A percentile compares a stretch with the other conserved stretches of the same genome.
Conservation (phyloP, 495 filamentous ascomycete species). For the Symbiotaphrina buchneri region DNA sequence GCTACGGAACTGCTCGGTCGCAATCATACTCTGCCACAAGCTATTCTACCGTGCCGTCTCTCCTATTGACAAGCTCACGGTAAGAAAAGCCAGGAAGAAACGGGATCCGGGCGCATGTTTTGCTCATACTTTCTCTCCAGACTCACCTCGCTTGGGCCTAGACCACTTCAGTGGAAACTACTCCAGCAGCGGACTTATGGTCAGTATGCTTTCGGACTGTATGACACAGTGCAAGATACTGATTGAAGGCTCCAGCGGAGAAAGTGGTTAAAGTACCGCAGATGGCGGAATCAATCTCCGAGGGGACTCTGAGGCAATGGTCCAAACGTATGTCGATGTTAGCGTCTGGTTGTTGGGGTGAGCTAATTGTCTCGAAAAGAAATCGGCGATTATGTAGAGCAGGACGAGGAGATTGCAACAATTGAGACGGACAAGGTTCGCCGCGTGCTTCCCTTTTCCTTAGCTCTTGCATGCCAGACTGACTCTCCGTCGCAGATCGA, state of each 20-base stretch:
- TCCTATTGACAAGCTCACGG: too few relatives aligned
- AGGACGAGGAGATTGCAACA: conserved; percentile 94
- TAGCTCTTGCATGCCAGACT: neutral
- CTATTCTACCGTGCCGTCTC: too few relatives aligned
- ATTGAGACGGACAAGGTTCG: conserved; percentile 99
- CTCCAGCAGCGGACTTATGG: too few relatives aligned
- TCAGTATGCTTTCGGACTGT: too few relatives aligned
- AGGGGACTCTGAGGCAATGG: conserved; percentile 92
- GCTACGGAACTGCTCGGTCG: too few relatives aligned
- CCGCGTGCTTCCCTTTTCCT: neutral
- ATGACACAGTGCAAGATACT: too few relatives aligned
- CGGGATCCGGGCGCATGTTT: too few relatives aligned
- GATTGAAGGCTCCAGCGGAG: conserved; percentile 43
- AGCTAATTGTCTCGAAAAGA: conserved; percentile 17
- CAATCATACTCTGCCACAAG: too few relatives aligned
- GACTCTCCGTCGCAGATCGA: conserved; percentile 46
- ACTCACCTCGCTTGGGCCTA: too few relatives aligned
- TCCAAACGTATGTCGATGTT: conserved; percentile 40
- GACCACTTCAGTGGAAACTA: too few relatives aligned
- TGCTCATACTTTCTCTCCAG: too few relatives aligned
- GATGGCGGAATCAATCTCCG: conserved; percentile 98
- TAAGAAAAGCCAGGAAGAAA: too few relatives aligned
- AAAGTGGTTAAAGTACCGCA: conserved; percentile 78
- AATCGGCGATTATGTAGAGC: conserved; percentile 83
- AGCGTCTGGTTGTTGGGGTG: neutral